These are phyloP conservation scores for Pterocarpus santalinus DNA, from an alignment of 306 rosid species.

Conservation along the genomic window DNA sequence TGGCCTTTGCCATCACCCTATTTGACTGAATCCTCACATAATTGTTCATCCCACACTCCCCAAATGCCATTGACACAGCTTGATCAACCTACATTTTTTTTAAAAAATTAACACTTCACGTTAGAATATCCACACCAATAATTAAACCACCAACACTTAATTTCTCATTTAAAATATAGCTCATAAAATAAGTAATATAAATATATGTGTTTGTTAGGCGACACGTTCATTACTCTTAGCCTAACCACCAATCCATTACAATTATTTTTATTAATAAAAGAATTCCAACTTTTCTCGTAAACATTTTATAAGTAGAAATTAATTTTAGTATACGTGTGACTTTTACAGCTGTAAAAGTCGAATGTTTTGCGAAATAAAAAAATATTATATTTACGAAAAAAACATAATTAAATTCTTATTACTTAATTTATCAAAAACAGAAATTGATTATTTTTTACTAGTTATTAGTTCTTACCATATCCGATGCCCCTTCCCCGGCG, in stretches of 20 bases:
- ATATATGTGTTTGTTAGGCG: conserved; percentile 46
- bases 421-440: neutral
- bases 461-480: conserved; percentile 65
- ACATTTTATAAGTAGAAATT: neutral
- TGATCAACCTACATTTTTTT: conserved; percentile 80
- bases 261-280: conserved; percentile 7
- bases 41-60: conserved; percentile 65
- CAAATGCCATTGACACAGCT: conserved; percentile 93
- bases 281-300: conserved; percentile 3
- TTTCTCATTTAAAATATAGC: neutral
- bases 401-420: too few species aligned
- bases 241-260: conserved; percentile 44
- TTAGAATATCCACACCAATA: conserved; percentile 37
- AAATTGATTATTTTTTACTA: neutral
- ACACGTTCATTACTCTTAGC: conserved; percentile 39
- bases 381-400: too few species aligned
- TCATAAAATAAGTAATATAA: neutral
- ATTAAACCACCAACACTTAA: conserved; percentile 44
- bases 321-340: too few species aligned
- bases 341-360: too few species aligned
- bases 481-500: conserved; percentile 93
- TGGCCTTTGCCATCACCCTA: conserved; percentile 45
- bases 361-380: too few species aligned
- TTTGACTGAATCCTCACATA: conserved; percentile 86
- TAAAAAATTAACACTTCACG: neutral